These are phyloP conservation scores for Massarina eburnea DNA, from an alignment of 2,329 filamentous ascomycete species.

Conservation along the genomic window DNA sequence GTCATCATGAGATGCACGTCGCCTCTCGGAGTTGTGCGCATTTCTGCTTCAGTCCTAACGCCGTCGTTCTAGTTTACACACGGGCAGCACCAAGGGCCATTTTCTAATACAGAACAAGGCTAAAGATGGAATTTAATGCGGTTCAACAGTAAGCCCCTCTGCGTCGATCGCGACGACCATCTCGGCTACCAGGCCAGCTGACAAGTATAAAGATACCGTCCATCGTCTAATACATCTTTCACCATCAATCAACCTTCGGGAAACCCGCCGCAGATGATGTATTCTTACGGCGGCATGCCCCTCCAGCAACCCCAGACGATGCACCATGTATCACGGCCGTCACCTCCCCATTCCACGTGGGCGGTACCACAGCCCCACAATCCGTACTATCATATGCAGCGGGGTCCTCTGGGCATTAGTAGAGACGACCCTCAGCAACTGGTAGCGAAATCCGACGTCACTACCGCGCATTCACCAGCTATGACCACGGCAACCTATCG, in stretches of 20 bases:
- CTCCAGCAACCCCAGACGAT: conserved; percentile 23
- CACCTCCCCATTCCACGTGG: conserved; percentile 39
- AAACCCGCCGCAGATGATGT: conserved; percentile 39
- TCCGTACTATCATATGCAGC: conserved; percentile 32
- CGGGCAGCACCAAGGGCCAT: conserved; percentile 23
- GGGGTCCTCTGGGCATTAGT: conserved; percentile 18
- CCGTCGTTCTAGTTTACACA: conserved; percentile 19
- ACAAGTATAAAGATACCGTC: conserved; percentile 39
- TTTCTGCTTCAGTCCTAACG: conserved; percentile 30
- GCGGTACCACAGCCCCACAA: conserved; percentile 36
- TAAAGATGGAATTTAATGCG: conserved; percentile 48
- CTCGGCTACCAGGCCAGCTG: conserved; percentile 16
- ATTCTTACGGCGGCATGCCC: conserved; percentile 33
- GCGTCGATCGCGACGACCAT: conserved; percentile 7
- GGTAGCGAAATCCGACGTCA: conserved; percentile 24
- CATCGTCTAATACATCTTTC: conserved; percentile 40
- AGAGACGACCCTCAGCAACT: conserved; percentile 32
- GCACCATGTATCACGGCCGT: conserved; percentile 32
- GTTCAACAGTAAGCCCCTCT: conserved; percentile 40
- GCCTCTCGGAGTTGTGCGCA: conserved; percentile 17
- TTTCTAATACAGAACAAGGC: conserved; percentile 26
- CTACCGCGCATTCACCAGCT: conserved; percentile 25
- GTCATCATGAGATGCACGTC: conserved; percentile 23
- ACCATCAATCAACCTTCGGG: conserved; percentile 31
- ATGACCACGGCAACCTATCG: conserved; percentile 23